Evolutionary conservation across 129 eudicot genomes (phyloP).

Genomic region (Tagetes patula): DNA sequence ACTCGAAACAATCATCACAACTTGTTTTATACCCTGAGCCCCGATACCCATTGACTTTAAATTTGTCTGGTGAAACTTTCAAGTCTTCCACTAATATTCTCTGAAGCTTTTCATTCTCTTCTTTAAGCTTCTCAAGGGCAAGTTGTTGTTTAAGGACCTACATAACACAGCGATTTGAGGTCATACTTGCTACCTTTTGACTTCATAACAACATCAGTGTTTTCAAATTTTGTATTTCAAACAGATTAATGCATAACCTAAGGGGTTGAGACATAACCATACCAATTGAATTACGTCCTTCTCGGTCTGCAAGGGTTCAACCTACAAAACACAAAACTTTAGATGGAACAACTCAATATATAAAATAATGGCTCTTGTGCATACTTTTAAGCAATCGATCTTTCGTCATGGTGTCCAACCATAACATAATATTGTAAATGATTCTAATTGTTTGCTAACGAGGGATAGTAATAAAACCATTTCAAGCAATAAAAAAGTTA

Average conservation of each 20-base stretch:
- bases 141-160: conserved; percentile 86
- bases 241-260: background rate
- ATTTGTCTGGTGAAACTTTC: conserved; percentile 61
- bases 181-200: background rate
- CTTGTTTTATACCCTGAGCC: conserved; percentile 33
- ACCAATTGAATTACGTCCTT: conserved; percentile 79
- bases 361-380: background rate
- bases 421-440: no score
- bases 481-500: no score
- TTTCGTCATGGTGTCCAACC: no score
- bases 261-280: conserved; percentile 20
- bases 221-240: background rate
- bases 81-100: conserved; percentile 71
- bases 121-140: conserved; percentile 74
- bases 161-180: background rate
- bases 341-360: background rate
- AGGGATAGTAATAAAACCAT: no score
- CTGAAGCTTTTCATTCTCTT: conserved; percentile 75
- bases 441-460: no score
- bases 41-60: conserved; percentile 41
- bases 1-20: conserved; percentile 77
- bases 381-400: conserved; percentile 4
- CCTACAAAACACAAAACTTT: conserved; percentile 44
- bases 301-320: conserved; percentile 48
- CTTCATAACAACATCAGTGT: background rate